These are phyloP conservation scores for Exophiala bonariae DNA, from an alignment of 2,329 filamentous ascomycete genomes.

Conservation along the genomic window DNA sequence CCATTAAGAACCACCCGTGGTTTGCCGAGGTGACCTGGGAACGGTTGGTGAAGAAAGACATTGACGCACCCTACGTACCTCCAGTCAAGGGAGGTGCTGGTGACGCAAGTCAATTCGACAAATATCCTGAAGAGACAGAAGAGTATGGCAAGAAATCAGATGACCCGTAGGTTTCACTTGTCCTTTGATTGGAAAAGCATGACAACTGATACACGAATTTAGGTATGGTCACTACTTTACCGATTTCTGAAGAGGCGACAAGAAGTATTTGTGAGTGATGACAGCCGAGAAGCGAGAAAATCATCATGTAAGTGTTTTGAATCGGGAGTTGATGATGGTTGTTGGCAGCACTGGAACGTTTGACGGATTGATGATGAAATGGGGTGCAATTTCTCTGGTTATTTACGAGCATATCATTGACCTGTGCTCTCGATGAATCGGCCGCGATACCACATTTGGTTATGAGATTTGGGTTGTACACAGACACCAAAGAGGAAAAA, in stretches of 20 bases:
- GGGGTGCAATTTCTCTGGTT: neutral
- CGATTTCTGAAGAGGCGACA: constrained; percentile 65
- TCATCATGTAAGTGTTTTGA: too few species aligned
- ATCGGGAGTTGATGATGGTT: neutral
- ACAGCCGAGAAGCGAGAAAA: neutral
- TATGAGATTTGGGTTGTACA: constrained; percentile 1
- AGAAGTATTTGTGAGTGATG: neutral
- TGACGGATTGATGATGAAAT: neutral
- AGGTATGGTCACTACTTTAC: constrained; percentile 74
- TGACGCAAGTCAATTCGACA: constrained; percentile 96
- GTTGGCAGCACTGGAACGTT: too few species aligned
- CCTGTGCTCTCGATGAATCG: neutral
- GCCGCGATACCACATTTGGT: neutral
- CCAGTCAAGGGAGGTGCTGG: constrained; percentile 91
- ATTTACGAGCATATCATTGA: too few species aligned
- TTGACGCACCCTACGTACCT: constrained; percentile 95
- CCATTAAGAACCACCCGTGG: constrained; percentile 95
- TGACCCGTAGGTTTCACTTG: constrained; percentile 72
- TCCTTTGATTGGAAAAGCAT: constrained; percentile 1
- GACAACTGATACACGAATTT: constrained; percentile 17
- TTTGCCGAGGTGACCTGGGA: constrained; percentile 99
- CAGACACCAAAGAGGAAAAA: neutral
- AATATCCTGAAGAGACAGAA: constrained; percentile 96
- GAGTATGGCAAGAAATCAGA: constrained; percentile 76
- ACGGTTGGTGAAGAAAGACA: constrained; percentile 87